Percentiles rank a stretch among this genome's conserved stretches.
These are phyloP conservation scores for Saccharomyces mikatae DNA, from an alignment of 805 yeast genomes.

Conservation along the genomic window DNA sequence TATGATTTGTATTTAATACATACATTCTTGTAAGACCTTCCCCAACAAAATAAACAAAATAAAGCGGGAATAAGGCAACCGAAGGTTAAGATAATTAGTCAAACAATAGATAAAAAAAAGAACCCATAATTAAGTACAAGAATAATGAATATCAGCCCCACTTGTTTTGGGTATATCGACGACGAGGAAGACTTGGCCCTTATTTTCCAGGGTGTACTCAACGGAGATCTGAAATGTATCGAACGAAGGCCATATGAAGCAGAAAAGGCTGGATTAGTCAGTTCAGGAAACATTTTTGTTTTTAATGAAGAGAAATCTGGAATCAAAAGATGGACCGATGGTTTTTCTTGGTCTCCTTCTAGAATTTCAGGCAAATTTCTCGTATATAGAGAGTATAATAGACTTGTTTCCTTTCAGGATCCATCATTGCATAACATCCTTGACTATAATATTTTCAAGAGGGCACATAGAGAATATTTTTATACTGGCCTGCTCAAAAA, in stretches of 20 bases:
- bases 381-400: constrained; percentile 57
- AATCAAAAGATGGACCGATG: constrained; percentile 93
- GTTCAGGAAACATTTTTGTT: constrained; percentile 75
- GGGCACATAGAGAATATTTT: not conserved
- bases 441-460: not conserved
- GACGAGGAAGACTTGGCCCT: constrained; percentile 77
- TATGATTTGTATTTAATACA: not conserved
- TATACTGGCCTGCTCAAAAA: not conserved
- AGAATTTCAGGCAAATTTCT: constrained; percentile 79
- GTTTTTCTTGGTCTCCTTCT: constrained; percentile 90
- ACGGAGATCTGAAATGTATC: constrained; percentile 51
- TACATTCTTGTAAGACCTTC: not conserved
- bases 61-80: not conserved
- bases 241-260: constrained; percentile 76
- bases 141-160: constrained; percentile 39
- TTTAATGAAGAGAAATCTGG: constrained; percentile 77
- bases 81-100: not conserved
- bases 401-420: not conserved
- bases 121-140: not conserved
- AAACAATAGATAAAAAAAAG: not conserved
- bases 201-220: constrained; percentile 70
- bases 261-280: constrained; percentile 58
- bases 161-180: constrained; percentile 68
- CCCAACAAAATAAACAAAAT: not conserved
- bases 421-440: not conserved